These are phyloP conservation scores for Zygosaccharomyces sapae DNA, from an alignment of 1,139 yeast genomes.

Conservation along the genomic window DNA sequence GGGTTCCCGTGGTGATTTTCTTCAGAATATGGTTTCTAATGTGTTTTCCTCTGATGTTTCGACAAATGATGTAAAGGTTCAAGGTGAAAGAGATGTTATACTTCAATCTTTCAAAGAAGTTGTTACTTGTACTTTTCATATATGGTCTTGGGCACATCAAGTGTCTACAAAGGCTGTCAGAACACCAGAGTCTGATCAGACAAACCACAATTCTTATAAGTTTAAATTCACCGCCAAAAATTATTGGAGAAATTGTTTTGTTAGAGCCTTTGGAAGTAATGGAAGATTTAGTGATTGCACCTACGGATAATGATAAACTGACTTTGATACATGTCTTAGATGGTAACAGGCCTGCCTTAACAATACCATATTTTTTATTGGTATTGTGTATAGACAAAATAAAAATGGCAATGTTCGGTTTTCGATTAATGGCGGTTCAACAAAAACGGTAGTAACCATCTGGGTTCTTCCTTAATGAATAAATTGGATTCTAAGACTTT, in stretches of 20 bases:
- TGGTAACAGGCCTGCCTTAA: conserved; percentile 75
- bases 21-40: conserved; percentile 51
- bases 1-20: conserved; percentile 31
- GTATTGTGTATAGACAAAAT: conserved; percentile 47
- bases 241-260: conserved; percentile 64
- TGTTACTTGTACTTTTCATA: conserved; percentile 48
- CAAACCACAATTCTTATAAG: conserved; percentile 52
- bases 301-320: conserved; percentile 20
- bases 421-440: too few relatives aligned
- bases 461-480: conserved; percentile 26
- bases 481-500: conserved; percentile 21
- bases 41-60: conserved; percentile 81
- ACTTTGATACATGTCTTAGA: conserved; percentile 59
- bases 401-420: conserved; percentile 28
- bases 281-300: conserved; percentile 52
- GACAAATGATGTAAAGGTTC: conserved; percentile 50
- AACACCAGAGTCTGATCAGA: conserved; percentile 30
- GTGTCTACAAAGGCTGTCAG: conserved; percentile 69
- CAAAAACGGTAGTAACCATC: conserved; percentile 28
- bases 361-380: conserved; percentile 65
- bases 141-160: conserved; percentile 76
- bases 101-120: conserved; percentile 63
- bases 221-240: conserved; percentile 69
- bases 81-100: conserved; percentile 51
- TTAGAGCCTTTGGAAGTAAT: conserved; percentile 72